Conservation (phyloP, 805 yeast species). For the Wickerhamiella azyma region DNA sequence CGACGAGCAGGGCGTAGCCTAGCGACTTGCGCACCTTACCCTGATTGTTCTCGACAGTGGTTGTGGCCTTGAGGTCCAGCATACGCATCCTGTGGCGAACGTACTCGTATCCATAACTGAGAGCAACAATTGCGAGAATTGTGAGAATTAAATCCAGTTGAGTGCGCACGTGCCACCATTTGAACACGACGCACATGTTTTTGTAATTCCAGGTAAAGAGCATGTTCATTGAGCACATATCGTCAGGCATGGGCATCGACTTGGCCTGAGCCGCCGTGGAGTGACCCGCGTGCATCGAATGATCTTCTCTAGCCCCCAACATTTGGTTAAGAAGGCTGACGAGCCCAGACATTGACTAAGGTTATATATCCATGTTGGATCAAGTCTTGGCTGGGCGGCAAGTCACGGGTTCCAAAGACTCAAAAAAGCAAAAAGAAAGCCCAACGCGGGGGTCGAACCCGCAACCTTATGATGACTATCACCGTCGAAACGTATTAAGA, state of each 20-base stretch:
- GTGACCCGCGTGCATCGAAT: neutral
- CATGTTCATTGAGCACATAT: conserved; percentile 32
- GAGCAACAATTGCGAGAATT: conserved; percentile 33
- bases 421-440: neutral
- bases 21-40: conserved; percentile 12
- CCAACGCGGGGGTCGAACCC: neutral
- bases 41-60: neutral
- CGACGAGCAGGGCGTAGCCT: conserved; percentile 20
- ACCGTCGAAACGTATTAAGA: neutral
- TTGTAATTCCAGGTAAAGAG: conserved; percentile 66
- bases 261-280: neutral
- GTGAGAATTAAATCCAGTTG: conserved; percentile 38
- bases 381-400: no score
- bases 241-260: neutral
- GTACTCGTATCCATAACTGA: conserved; percentile 51
- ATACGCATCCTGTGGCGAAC: conserved; percentile 26
- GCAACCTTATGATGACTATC: neutral
- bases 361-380: no score
- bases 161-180: conserved; percentile 67
- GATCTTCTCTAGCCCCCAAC: no score
- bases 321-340: no score
- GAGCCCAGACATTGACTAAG: no score
- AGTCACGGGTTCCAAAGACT: neutral
- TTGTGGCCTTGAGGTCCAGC: conserved; percentile 13
- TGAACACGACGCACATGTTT: conserved; percentile 57